Evolutionary conservation across 306 rosid genomes (phyloP), one percentile per base, ranked within the genome.

Genomic region (Gleditsia sinensis): DNA sequence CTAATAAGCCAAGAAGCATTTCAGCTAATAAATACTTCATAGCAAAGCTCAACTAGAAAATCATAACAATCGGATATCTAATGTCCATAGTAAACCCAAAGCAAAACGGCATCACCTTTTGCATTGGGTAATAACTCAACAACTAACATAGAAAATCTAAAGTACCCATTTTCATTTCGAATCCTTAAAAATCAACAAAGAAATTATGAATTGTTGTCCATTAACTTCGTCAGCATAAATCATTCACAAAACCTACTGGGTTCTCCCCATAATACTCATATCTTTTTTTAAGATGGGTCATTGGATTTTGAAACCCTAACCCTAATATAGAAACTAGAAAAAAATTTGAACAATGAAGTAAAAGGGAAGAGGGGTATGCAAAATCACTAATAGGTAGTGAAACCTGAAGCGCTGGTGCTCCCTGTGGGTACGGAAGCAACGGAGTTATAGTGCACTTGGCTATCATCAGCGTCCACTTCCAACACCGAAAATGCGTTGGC

Each of bases 391-490:
- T 7, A 14, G 13, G 19, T 6, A 54, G 17, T n/a, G 30, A 40
- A 34, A 61, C 67, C 67, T 61, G 67, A 61, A 19, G 46, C 16
- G 48, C 46, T 61, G 17, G 66, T 33, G 27, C 67, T 36, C 9
- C 46, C 46, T 4, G 59, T 25, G 72, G 74, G 1, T n/a, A 63
- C 7, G 25, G 84, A 74, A 71, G 80, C 39, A 43, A 36, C 40
- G 63, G 84, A 59, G 32, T 46, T 24, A 4, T 80, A 45, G 16
- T 23, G 71, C 19, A 76, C 32, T 19, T 50, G 40, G 72, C 65
- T 76, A 73, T 93, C 94, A 28, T 88, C 93, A 14, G 62, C 93
- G 21, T 91, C 98, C 9, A 93, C 83, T 55, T 83, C 89, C 48
- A 91, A 77, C 32, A 85, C 84, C 21, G 96, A 86, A 83, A 93